Evolutionary conservation across 78 protist genomes (phyloP).

Genomic region (Neovahlkampfia damariscottae): DNA sequence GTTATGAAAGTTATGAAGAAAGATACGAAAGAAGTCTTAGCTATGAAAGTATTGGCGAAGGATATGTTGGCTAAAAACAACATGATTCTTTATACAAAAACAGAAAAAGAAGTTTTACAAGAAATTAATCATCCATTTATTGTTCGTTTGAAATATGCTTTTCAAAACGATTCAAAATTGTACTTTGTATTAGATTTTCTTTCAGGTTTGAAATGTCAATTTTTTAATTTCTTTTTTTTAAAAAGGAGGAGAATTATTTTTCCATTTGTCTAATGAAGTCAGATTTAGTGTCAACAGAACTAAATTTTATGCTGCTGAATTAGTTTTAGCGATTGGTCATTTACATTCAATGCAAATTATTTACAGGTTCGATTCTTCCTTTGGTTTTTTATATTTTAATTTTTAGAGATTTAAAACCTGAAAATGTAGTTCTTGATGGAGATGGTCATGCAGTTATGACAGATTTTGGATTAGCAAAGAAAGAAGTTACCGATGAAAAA

Average conservation of each 20-base stretch:
- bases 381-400: slow-evolving; percentile 31
- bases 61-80: slow-evolving; percentile 40
- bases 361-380: too few species aligned
- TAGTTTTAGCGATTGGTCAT: slow-evolving; percentile 76
- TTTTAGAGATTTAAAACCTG: slow-evolving; percentile 75
- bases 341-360: slow-evolving; percentile 63
- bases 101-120: slow-evolving; percentile 70
- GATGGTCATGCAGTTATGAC: slow-evolving; percentile 24
- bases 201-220: slow-evolving; percentile 76
- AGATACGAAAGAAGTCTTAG: slow-evolving; percentile 46
- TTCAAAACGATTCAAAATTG: slow-evolving; percentile 65
- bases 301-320: slow-evolving; percentile 70
- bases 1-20: slow-evolving; percentile 64
- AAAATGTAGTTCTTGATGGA: slow-evolving; percentile 26
- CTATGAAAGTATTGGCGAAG: slow-evolving; percentile 66
- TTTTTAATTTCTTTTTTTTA: slow-evolving; percentile 27
- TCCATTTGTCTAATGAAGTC: slow-evolving; percentile 24
- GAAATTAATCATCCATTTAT: slow-evolving; percentile 65
- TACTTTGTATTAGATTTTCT: slow-evolving; percentile 64
- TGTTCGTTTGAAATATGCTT: slow-evolving; percentile 42
- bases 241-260: slow-evolving; percentile 84
- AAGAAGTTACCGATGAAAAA: slow-evolving; percentile 32
- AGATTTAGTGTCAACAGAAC: slow-evolving; percentile 50
- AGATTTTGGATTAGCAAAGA: slow-evolving; percentile 24
- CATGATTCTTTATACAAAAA: slow-evolving; percentile 68